Evolutionary conservation across 805 yeast genomes (phyloP).

Genomic region (Yarrowia yakushimensis): DNA sequence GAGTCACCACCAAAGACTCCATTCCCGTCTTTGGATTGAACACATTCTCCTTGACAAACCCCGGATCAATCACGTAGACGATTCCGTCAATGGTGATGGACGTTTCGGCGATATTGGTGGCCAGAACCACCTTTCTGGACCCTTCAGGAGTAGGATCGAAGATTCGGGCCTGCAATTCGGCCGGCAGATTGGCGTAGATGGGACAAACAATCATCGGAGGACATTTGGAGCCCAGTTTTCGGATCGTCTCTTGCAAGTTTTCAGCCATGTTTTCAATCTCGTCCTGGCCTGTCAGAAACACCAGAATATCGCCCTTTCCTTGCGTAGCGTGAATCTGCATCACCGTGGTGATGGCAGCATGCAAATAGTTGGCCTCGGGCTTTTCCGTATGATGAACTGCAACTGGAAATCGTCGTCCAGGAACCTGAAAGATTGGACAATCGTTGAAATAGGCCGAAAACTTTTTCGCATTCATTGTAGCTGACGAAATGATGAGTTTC

Average conservation of each 20-base stretch:
- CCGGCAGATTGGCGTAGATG: conserved; percentile 85
- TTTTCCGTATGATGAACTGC: conserved; percentile 73
- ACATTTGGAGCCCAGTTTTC: conserved; percentile 57
- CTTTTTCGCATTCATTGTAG: conserved; percentile 86
- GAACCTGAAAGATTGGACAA: conserved; percentile 77
- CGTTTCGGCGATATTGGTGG: conserved; percentile 96
- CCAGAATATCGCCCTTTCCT: conserved; percentile 80
- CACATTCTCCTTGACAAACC: conserved; percentile 85
- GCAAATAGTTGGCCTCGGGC: conserved; percentile 83
- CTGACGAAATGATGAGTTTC: conserved; percentile 82
- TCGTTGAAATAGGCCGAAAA: conserved; percentile 71
- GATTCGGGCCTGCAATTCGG: conserved; percentile 82
- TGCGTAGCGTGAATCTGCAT: conserved; percentile 82
- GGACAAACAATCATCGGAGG: conserved; percentile 75
- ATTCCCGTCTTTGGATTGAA: conserved; percentile 86
- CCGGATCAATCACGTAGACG: conserved; percentile 88
- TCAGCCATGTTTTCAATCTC: conserved; percentile 84
- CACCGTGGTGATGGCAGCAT: conserved; percentile 78
- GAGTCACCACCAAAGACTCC: conserved; percentile 79
- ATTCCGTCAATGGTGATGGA: conserved; percentile 95
- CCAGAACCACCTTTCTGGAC: conserved; percentile 82
- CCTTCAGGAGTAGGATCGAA: conserved; percentile 86
- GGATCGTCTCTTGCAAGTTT: conserved; percentile 59
- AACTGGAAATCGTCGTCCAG: conserved; percentile 90
- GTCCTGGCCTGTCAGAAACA: conserved; percentile 90